These are phyloP conservation scores for Pythium myriotylum DNA, from an alignment of 352 stramenopile genomes.

Conservation along the genomic window DNA sequence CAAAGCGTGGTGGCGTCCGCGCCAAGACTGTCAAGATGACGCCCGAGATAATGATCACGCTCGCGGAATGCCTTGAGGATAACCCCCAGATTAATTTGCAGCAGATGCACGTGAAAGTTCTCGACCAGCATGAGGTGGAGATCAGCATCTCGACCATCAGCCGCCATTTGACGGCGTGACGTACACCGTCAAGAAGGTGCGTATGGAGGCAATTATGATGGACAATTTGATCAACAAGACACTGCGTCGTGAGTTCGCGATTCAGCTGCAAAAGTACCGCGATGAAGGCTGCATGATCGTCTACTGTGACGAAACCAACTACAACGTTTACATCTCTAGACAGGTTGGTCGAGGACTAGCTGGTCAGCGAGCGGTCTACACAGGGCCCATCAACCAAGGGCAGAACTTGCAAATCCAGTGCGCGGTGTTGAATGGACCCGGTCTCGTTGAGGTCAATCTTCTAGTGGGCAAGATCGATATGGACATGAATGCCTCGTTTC, in stretches of 20 bases:
- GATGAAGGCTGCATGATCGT: not conserved
- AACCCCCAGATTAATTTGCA: not conserved
- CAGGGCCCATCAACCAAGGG: not conserved
- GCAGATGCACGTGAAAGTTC: not conserved
- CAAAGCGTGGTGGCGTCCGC: not conserved
- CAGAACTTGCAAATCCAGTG: slow-evolving; percentile 9
- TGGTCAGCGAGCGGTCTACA: not conserved
- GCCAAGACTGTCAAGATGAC: not conserved
- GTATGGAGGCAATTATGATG: not conserved
- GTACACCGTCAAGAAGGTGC: slow-evolving; percentile 3
- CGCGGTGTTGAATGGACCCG: not conserved
- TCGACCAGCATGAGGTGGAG: not conserved
- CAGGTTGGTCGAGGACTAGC: not conserved
- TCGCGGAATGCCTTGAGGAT: not conserved
- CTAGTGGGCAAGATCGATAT: slow-evolving; percentile 1
- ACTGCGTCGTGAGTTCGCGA: slow-evolving; percentile 1
- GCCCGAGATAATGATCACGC: slow-evolving; percentile 1
- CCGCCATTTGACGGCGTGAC: not conserved
- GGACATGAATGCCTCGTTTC: slow-evolving; percentile 6
- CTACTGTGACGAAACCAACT: slow-evolving; percentile 6
- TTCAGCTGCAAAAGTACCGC: not conserved
- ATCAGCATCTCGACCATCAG: slow-evolving; percentile 5
- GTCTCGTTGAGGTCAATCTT: not conserved
- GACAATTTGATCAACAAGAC: not conserved
- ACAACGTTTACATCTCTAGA: not conserved